Conservation (phyloP, 1,284 basidiomycete species). For the Erythrobasidium hasegawianum region DNA sequence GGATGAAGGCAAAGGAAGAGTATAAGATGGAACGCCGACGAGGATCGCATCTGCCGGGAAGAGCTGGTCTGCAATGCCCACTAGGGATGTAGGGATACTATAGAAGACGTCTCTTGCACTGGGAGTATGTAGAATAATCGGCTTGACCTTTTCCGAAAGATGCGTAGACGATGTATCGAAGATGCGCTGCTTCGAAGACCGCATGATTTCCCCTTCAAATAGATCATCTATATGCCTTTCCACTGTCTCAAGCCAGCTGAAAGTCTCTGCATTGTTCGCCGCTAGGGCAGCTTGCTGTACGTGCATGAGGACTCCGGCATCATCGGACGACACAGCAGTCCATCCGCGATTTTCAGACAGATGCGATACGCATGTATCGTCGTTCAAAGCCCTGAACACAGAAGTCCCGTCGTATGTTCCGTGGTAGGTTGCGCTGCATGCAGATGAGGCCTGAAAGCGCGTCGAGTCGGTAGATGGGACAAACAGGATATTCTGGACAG, state of each 20-base stretch:
- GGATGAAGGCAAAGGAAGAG: neutral
- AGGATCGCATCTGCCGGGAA: slow-evolving; percentile 24
- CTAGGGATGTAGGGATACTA: slow-evolving; percentile 1
- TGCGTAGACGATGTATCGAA: neutral
- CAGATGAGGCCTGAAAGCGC: no score
- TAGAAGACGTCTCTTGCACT: slow-evolving; percentile 10
- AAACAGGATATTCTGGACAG: no score
- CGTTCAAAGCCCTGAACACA: slow-evolving; percentile 2
- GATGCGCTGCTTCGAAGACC: slow-evolving; percentile 10
- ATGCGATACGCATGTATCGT: slow-evolving; percentile 2
- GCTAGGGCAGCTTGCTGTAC: slow-evolving; percentile 19
- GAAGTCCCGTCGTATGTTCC: slow-evolving; percentile 24
- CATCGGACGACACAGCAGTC: neutral
- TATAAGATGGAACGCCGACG: slow-evolving; percentile 9
- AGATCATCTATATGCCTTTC: neutral
- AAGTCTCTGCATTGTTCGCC: neutral
- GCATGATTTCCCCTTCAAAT: neutral
- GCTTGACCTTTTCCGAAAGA: neutral
- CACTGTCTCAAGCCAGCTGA: neutral
- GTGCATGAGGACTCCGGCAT: neutral
- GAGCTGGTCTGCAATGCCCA: slow-evolving; percentile 8
- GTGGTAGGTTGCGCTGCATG: slow-evolving; percentile 12
- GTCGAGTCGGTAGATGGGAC: no score
- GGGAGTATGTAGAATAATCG: neutral
- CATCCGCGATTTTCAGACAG: neutral